Conservation (phyloP, 2,329 filamentous ascomycete species). For the Geosmithia flava region DNA sequence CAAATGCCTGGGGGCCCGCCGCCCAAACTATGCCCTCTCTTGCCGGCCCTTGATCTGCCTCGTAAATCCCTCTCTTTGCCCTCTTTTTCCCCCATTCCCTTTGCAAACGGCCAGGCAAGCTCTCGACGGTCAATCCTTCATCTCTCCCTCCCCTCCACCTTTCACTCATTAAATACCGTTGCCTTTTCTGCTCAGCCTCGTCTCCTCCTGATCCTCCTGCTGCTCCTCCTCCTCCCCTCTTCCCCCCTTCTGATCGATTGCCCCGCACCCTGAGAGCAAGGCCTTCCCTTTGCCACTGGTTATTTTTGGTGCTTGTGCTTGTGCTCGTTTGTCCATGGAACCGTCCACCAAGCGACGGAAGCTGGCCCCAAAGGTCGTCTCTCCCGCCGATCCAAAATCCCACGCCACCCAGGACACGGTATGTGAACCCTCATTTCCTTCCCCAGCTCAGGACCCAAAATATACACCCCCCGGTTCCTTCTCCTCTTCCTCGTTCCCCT, state of each 20-base stretch:
- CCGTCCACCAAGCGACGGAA: constrained; percentile 29
- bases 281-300: neutral
- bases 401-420: constrained; percentile 21
- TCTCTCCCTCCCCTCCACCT: too few species aligned
- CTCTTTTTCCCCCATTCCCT: neutral
- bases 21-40: neutral
- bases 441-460: neutral
- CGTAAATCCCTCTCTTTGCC: neutral
- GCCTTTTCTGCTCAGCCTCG: neutral
- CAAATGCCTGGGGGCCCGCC: neutral
- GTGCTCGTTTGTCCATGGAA: constrained; percentile 21
- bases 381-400: constrained; percentile 11
- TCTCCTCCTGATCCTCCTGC: neutral
- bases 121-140: neutral
- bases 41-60: neutral
- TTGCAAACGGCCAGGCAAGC: neutral
- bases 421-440: constrained; percentile 6
- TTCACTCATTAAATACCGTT: neutral
- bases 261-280: too few species aligned
- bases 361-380: constrained; percentile 27
- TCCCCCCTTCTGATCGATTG: too few species aligned
- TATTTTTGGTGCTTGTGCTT: constrained; percentile 7
- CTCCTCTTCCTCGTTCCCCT: too few species aligned
- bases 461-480: neutral
- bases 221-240: neutral